Evolutionary conservation across 176 grass and related monocot species (phyloP).

Genomic region (Puya raimondii): DNA sequence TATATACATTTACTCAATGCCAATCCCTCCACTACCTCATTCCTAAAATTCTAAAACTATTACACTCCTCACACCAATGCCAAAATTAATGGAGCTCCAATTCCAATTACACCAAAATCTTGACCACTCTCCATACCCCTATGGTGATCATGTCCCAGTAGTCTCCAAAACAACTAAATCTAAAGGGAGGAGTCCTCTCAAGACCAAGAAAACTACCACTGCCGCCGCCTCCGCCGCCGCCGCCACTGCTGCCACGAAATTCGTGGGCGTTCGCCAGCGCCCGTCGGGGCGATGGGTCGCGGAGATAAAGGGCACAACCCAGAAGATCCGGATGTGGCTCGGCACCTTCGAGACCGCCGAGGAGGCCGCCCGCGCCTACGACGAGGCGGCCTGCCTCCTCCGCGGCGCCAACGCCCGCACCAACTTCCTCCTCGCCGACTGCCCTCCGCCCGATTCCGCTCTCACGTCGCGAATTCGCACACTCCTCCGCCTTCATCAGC

Average conservation of each 20-base stretch:
- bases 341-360: constrained; percentile 81
- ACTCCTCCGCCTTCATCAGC: constrained; percentile 73
- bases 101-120: constrained; percentile 37
- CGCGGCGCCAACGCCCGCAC: constrained; percentile 78
- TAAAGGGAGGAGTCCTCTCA: no score
- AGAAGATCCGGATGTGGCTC: constrained; percentile 96
- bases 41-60: background rate
- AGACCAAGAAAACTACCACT: no score
- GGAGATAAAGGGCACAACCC: constrained; percentile 94
- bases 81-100: constrained; percentile 67
- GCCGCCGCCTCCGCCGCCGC: no score
- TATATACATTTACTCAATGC: constrained; percentile 49
- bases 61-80: background rate
- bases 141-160: no score
- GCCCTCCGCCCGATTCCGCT: constrained; percentile 32
- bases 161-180: no score
- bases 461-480: constrained; percentile 58
- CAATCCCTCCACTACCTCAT: constrained; percentile 15
- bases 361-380: constrained; percentile 57
- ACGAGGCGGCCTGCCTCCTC: constrained; percentile 74
- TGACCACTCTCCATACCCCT: background rate
- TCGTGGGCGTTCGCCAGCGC: constrained; percentile 82
- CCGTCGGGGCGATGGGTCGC: constrained; percentile 81
- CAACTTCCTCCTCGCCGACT: constrained; percentile 50
- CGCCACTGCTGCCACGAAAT: constrained; percentile 16